Conservation (phyloP, 768 basidiomycete genomes). For the Boletus pseudo-olivaceus region DNA sequence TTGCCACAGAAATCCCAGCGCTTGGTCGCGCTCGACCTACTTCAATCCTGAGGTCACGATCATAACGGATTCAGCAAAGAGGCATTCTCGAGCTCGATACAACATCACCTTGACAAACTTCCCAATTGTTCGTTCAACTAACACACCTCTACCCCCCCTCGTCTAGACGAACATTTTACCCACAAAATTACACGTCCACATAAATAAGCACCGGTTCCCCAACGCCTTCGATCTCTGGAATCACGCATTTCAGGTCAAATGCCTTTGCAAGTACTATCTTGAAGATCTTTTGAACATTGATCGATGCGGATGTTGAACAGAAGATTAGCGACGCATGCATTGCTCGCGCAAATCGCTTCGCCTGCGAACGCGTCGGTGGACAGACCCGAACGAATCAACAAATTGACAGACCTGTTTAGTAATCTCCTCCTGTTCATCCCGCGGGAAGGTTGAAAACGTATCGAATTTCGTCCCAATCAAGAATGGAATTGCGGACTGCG, state of each 20-base stretch:
- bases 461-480: conserved; percentile 99
- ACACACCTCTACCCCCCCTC: conserved; percentile 16
- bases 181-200: conserved; percentile 55
- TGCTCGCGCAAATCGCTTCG: conserved; percentile 95
- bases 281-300: conserved; percentile 99
- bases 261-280: conserved; percentile 97
- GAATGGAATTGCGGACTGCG: conserved; percentile 95
- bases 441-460: conserved; percentile 90
- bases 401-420: conserved; percentile 79
- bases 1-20: conserved; percentile 15
- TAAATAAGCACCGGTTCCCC: conserved; percentile 96
- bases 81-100: conserved; percentile 18
- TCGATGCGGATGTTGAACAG: conserved; percentile 97
- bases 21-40: conserved; percentile 11
- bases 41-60: conserved; percentile 14
- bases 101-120: conserved; percentile 29
- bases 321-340: conserved; percentile 99
- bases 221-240: conserved; percentile 95
- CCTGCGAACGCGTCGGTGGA: conserved; percentile 43
- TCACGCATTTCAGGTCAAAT: conserved; percentile 98
- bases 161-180: conserved; percentile 22
- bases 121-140: conserved; percentile 10
- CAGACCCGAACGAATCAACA: conserved; percentile 3
- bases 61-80: conserved; percentile 18
- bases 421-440: conserved; percentile 99